Evolutionary conservation across 2,329 filamentous ascomycete genomes (phyloP).

Genomic region (Talaromyces sp.): DNA sequence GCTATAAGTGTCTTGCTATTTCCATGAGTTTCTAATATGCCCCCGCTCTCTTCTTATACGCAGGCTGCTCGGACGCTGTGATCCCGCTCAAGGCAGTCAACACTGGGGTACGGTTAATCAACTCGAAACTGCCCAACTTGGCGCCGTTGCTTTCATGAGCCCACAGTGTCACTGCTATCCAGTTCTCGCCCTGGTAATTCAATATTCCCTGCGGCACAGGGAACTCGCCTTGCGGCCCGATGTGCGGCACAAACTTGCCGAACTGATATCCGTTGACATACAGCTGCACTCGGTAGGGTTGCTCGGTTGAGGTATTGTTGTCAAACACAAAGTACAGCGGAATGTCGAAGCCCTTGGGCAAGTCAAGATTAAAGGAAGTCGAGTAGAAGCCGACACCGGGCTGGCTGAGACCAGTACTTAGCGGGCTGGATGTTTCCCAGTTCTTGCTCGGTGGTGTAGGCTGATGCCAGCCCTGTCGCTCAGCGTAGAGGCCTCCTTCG

Average conservation of each 20-base stretch:
- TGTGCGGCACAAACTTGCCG: conserved; percentile 61
- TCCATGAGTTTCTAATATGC: conserved; percentile 44
- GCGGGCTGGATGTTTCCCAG: conserved; percentile 32
- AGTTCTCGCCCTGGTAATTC: conserved; percentile 67
- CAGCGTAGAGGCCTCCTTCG: conserved; percentile 53
- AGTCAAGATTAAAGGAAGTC: conserved; percentile 46
- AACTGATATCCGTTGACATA: conserved; percentile 77
- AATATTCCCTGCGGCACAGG: conserved; percentile 71
- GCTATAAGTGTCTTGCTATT: neutral
- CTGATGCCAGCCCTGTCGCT: conserved; percentile 54
- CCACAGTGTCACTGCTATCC: conserved; percentile 66
- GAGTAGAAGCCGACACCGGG: conserved; percentile 53
- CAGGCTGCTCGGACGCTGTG: conserved; percentile 41
- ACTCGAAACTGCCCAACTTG: conserved; percentile 51
- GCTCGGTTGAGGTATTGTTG: conserved; percentile 45
- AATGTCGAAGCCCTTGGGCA: conserved; percentile 53
- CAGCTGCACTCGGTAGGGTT: conserved; percentile 57
- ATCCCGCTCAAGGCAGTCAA: conserved; percentile 48
- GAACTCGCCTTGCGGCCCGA: conserved; percentile 69
- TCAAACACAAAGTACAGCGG: conserved; percentile 51
- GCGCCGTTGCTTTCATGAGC: conserved; percentile 55
- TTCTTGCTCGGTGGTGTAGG: conserved; percentile 34
- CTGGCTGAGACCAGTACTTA: conserved; percentile 32
- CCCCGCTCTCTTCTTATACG: conserved; percentile 44
- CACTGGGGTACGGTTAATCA: conserved; percentile 49